A percentile compares a stretch with the other conserved stretches of the same genome.
phyloP scores from a whole-genome alignment of 2,329 filamentous ascomycete genomes.

The Scolecobasidium constrictum region DNA sequence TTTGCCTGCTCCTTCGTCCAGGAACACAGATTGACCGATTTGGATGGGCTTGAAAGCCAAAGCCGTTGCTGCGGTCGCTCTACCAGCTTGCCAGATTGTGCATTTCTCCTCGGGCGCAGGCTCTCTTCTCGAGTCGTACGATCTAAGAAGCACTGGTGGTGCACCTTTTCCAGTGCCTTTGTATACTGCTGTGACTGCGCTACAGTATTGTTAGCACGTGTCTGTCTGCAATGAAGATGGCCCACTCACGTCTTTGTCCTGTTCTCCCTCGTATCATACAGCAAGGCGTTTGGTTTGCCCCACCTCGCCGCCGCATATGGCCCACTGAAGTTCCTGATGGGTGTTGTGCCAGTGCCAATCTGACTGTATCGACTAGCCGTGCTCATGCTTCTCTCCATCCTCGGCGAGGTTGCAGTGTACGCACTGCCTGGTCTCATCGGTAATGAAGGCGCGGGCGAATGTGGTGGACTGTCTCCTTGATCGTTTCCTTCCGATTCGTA shows the following conservation, averaged over 20 bases:
- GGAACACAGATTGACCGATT: conserved; percentile 85
- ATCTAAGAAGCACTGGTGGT: conserved; percentile 66
- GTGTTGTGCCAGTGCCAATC: conserved; percentile 58
- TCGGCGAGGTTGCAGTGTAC: conserved; percentile 23
- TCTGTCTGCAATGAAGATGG: neutral
- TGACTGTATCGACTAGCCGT: conserved; percentile 77
- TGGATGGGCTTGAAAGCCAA: conserved; percentile 93
- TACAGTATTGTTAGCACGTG: conserved; percentile 26
- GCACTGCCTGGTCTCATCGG: conserved; percentile 33
- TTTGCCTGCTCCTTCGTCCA: conserved; percentile 82
- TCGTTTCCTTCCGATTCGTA: conserved; percentile 79
- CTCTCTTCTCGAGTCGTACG: conserved; percentile 90
- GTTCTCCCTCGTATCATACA: conserved; percentile 82
- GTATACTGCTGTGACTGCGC: conserved; percentile 83
- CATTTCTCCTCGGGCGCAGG: conserved; percentile 85
- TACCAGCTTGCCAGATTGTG: conserved; percentile 92
- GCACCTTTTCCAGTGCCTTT: conserved; percentile 64
- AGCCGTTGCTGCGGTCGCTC: conserved; percentile 84
- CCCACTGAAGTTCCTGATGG: conserved; percentile 34
- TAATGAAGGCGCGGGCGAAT: conserved; percentile 36
- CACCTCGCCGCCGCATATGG: conserved; percentile 42
- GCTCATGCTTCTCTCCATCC: conserved; percentile 53
- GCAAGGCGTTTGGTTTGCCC: conserved; percentile 71
- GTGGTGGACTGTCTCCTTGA: conserved; percentile 25
- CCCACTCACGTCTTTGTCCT: conserved; percentile 75